phyloP scores from a whole-genome alignment of 768 basidiomycete genomes.

The Pleurotus tuber-regium region DNA sequence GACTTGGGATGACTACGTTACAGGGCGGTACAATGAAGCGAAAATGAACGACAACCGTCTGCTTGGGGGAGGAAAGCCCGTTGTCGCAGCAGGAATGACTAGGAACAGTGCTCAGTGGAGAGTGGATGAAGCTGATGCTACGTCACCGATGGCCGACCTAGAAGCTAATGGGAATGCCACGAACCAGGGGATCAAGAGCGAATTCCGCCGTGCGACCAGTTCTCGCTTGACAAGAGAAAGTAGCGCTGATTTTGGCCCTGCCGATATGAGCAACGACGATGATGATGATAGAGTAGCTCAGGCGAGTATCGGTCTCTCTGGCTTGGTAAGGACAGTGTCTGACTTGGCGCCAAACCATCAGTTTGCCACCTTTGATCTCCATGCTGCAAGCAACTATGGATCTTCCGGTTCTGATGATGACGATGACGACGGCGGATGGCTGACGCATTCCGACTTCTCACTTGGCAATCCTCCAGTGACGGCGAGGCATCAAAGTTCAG shows the following conservation, averaged over 20 bases:
- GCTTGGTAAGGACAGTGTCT: conserved; percentile 5
- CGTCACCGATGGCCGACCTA: conserved; percentile 9
- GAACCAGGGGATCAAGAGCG: conserved; percentile 38
- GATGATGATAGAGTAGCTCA: conserved; percentile 45
- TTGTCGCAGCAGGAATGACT: conserved; percentile 34
- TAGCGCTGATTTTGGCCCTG: conserved; percentile 66
- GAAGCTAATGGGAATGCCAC: background rate
- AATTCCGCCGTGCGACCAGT: conserved; percentile 52
- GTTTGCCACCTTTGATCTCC: conserved; percentile 84
- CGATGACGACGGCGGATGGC: conserved; percentile 79
- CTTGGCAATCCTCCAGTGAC: conserved; percentile 48
- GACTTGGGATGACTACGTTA: conserved; percentile 89
- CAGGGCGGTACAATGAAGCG: conserved; percentile 80
- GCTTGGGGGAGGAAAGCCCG: conserved; percentile 85
- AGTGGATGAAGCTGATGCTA: conserved; percentile 63
- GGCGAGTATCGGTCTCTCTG: conserved; percentile 30
- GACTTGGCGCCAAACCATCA: conserved; percentile 23
- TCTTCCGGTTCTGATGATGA: conserved; percentile 52
- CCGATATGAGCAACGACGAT: conserved; percentile 45
- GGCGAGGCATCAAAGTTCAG: conserved; percentile 38
- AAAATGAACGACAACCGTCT: conserved; percentile 76
- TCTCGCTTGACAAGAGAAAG: conserved; percentile 42
- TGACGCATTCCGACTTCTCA: conserved; percentile 74
- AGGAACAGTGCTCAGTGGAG: conserved; percentile 48
- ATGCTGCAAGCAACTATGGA: conserved; percentile 55